Evolutionary conservation across 495 filamentous ascomycete species (phyloP).

Genomic region (Hypomontagnella monticulosa): DNA sequence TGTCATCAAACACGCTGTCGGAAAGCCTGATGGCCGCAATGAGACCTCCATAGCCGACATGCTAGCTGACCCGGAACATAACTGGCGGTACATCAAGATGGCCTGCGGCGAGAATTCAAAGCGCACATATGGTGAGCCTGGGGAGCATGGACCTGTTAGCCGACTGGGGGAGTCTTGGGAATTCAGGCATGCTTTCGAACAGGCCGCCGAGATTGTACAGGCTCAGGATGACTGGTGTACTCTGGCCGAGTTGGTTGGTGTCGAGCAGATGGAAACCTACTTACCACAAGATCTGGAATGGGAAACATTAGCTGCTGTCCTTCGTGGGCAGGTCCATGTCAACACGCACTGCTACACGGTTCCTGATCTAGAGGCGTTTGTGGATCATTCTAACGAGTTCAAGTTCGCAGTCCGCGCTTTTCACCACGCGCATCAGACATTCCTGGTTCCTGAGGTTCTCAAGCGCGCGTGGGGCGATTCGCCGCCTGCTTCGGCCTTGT

Average conservation of each 20-base stretch:
- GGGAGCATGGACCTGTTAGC: constrained; percentile 55
- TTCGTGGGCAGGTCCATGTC: constrained; percentile 68
- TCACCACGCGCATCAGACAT: constrained; percentile 72
- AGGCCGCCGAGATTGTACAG: constrained; percentile 59
- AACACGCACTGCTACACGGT: constrained; percentile 76
- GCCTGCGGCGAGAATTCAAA: constrained; percentile 74
- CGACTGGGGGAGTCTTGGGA: constrained; percentile 69
- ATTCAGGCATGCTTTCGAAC: constrained; percentile 69
- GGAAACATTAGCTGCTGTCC: constrained; percentile 66
- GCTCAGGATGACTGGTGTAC: constrained; percentile 70
- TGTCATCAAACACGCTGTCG: constrained; percentile 68
- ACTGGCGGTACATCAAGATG: constrained; percentile 75
- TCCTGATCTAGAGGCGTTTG: constrained; percentile 69
- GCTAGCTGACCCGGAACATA: constrained; percentile 59
- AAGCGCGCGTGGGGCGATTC: constrained; percentile 59
- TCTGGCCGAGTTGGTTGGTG: constrained; percentile 54
- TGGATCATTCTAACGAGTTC: constrained; percentile 72
- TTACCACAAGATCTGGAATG: constrained; percentile 64
- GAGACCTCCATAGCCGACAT: constrained; percentile 61
- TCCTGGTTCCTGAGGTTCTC: constrained; percentile 67
- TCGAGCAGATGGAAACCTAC: constrained; percentile 53
- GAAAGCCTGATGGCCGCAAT: constrained; percentile 57
- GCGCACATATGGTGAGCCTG: constrained; percentile 58
- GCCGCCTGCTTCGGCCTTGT: constrained; percentile 59
- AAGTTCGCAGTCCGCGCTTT: constrained; percentile 68